These are phyloP conservation scores for Fusarium burgessii DNA, from an alignment of 2,329 filamentous ascomycete genomes.

Conservation along the genomic window DNA sequence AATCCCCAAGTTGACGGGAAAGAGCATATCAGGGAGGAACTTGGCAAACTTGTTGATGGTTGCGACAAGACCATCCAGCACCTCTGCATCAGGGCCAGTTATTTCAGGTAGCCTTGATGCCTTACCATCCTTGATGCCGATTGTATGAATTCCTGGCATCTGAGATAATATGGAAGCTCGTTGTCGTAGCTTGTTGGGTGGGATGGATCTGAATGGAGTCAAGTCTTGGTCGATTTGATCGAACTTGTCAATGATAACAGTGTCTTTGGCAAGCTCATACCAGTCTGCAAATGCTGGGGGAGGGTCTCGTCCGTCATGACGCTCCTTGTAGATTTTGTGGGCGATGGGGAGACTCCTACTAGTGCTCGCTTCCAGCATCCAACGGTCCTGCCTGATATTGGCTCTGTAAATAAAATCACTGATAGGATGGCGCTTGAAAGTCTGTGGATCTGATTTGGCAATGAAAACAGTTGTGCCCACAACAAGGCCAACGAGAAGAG, in stretches of 20 bases:
- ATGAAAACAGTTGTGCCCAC: constrained; percentile 55
- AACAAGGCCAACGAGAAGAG: constrained; percentile 54
- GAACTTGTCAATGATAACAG: constrained; percentile 83
- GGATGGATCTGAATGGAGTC: constrained; percentile 80
- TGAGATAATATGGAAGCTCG: constrained; percentile 59
- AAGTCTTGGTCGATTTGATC: constrained; percentile 82
- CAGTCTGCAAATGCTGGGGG: constrained; percentile 87
- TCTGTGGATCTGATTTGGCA: constrained; percentile 47
- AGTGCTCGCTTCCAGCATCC: constrained; percentile 60
- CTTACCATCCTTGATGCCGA: constrained; percentile 73
- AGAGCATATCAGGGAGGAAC: constrained; percentile 83
- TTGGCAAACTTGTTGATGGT: constrained; percentile 80
- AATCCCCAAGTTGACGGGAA: constrained; percentile 81
- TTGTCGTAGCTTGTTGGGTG: constrained; percentile 74
- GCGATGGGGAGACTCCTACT: constrained; percentile 62
- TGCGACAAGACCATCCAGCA: constrained; percentile 62
- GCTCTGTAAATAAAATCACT: constrained; percentile 62
- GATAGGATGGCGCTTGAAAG: constrained; percentile 58
- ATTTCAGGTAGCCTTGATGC: constrained; percentile 57
- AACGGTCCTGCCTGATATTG: constrained; percentile 61
- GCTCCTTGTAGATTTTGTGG: constrained; percentile 62
- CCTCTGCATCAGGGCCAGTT: constrained; percentile 49
- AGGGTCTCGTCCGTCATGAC: constrained; percentile 73
- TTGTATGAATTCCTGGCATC: constrained; percentile 59
- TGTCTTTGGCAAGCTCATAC: constrained; percentile 82